Evolutionary conservation across 805 yeast species (phyloP), one percentile per base, ranked within the genome.

Genomic region (Starmerella stellata): DNA sequence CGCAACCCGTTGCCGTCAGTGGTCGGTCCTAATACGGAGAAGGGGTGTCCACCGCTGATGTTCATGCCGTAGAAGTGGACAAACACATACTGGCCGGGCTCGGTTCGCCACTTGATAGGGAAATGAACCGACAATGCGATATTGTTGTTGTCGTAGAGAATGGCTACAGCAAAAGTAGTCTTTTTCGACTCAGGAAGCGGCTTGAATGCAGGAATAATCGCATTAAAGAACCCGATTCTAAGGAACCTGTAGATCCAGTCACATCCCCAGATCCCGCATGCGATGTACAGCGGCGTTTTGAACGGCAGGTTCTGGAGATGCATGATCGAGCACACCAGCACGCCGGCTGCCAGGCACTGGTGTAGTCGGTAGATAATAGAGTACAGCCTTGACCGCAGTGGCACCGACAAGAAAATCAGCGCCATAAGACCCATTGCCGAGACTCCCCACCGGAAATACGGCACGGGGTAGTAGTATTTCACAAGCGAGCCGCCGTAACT

Each of bases 31-130:
- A 69, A 59, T 16, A 68, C 60, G 0, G 79, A 72, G 46, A 75
- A 75, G 2, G 82, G 82, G 52, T 75, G 81, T 1, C 79, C 72
- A 48, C 75, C 75, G 71, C 75, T 70, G 49, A 72, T 69, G 47
- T 68, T 55, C 27, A 58, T 45, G 33, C 63, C 60, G 25, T 50
- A 58, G 33, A 71, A 62, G 46, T 69, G 72, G 16, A 75, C 53
- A 57, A 70, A 75, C 21, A 72, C 71, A 53, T 70, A 75, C 19
- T 75, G 74, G 1, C 81, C 81, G 1, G 78, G 76, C 35, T 56
- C 55, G 4, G 68, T 62, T 19, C 62, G 60, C 75, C 78, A 75
- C 47, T 63, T 54, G 3, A 62, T 59, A 1, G 79, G 74, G 31
- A 63, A 65, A 16, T 66, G 66, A 11, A 72, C 62, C 14, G 62